These are phyloP conservation scores for Sungouiozyma intestinalis DNA, from an alignment of 805 yeast genomes.

Conservation along the genomic window DNA sequence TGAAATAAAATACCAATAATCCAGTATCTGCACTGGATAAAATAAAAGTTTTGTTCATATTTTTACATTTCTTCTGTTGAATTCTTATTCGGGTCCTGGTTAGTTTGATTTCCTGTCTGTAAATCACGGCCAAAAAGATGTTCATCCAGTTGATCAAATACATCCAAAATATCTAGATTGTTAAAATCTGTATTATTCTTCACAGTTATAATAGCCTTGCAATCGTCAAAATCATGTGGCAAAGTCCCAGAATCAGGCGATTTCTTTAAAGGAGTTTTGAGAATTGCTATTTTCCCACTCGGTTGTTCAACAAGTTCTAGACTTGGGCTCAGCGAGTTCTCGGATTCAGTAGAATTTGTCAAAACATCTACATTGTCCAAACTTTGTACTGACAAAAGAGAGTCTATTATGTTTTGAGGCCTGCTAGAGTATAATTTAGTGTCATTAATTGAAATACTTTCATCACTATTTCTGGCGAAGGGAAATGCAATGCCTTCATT, in stretches of 20 bases:
- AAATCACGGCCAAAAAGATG: conserved; percentile 69
- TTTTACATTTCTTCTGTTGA: neutral
- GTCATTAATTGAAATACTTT: neutral
- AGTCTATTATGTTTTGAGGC: neutral
- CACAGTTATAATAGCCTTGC: neutral
- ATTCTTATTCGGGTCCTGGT: neutral
- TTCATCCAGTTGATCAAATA: conserved; percentile 75
- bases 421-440: neutral
- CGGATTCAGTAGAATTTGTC: neutral
- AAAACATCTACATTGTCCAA: neutral
- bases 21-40: too few relatives aligned
- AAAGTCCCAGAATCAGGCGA: neutral
- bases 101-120: neutral
- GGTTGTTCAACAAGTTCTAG: neutral
- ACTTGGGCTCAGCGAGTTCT: neutral
- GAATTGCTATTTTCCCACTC: neutral
- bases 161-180: conserved; percentile 51
- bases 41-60: too few relatives aligned
- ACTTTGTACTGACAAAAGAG: neutral
- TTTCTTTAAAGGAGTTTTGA: neutral
- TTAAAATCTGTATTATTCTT: neutral
- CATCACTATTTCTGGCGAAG: neutral
- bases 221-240: neutral
- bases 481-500: neutral
- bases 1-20: neutral